A percentile compares a stretch with the other conserved stretches of the same genome.
Conservation (phyloP, 768 basidiomycete genomes). For the Auricularia heimuer region DNA sequence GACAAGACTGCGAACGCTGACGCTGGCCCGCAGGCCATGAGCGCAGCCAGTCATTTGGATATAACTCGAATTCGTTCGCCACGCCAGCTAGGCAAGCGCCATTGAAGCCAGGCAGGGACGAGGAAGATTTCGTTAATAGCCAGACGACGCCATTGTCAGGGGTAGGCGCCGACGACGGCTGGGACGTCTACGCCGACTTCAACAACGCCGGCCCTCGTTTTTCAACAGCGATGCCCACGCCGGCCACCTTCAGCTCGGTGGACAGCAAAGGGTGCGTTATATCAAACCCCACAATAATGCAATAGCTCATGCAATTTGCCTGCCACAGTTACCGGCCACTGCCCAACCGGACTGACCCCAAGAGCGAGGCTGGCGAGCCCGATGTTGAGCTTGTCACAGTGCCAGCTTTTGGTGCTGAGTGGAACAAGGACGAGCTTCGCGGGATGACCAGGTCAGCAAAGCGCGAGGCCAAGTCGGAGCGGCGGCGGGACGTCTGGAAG, state of each 20-base stretch:
- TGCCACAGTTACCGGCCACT: constrained; percentile 13
- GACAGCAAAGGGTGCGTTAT: neutral
- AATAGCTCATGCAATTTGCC: neutral
- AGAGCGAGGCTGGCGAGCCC: constrained; percentile 20
- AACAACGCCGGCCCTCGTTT: constrained; percentile 79
- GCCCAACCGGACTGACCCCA: constrained; percentile 31
- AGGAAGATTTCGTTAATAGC: constrained; percentile 37
- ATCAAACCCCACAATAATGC: neutral
- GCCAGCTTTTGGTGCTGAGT: constrained; percentile 84
- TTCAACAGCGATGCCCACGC: constrained; percentile 49
- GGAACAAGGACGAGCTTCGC: constrained; percentile 69
- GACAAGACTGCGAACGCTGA: neutral
- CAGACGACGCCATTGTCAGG: constrained; percentile 15
- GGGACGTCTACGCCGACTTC: constrained; percentile 85
- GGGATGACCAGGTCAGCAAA: constrained; percentile 66
- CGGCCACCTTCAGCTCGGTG: neutral
- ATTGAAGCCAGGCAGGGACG: constrained; percentile 67
- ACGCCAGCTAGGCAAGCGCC: constrained; percentile 65
- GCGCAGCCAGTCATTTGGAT: constrained; percentile 44
- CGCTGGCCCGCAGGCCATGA: neutral
- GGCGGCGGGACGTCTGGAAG: constrained; percentile 39
- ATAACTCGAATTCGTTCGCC: constrained; percentile 62
- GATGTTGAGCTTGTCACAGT: constrained; percentile 87
- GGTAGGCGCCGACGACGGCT: constrained; percentile 33
- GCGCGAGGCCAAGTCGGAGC: constrained; percentile 38